These are phyloP conservation scores for Fusarium austroafricanum DNA, from an alignment of 2,329 filamentous ascomycete species.

Conservation along the genomic window DNA sequence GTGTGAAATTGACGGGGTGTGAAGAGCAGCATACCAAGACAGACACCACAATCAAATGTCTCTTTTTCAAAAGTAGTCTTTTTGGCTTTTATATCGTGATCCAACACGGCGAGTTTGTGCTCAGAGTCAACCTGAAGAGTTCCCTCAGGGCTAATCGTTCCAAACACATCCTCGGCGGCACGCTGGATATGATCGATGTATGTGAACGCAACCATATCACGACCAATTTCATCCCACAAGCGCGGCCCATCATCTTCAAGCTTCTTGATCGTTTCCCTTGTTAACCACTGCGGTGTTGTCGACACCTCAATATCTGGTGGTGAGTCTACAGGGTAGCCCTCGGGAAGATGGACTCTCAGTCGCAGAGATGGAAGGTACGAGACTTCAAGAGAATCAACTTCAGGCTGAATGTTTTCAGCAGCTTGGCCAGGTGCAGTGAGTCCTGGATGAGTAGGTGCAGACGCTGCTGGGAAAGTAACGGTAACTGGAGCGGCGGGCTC, in stretches of 20 bases:
- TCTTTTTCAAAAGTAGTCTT: constrained; percentile 81
- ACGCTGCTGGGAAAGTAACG: constrained; percentile 66
- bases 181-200: constrained; percentile 74
- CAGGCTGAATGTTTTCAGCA: constrained; percentile 31
- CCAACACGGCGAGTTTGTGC: constrained; percentile 77
- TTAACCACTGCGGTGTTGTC: constrained; percentile 69
- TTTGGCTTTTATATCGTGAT: constrained; percentile 81
- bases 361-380: constrained; percentile 69
- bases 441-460: constrained; percentile 37
- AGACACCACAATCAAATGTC: constrained; percentile 90
- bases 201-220: constrained; percentile 68
- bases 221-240: constrained; percentile 73
- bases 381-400: constrained; percentile 61
- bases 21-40: constrained; percentile 66
- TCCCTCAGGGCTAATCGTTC: constrained; percentile 61
- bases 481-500: constrained; percentile 65
- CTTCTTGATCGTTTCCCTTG: constrained; percentile 57
- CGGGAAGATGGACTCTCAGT: constrained; percentile 65
- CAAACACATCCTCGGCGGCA: constrained; percentile 70
- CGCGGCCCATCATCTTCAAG: constrained; percentile 63
- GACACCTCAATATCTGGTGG: constrained; percentile 65
- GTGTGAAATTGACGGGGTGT: neutral
- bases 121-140: constrained; percentile 64
- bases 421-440: constrained; percentile 16
- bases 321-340: constrained; percentile 66